These are phyloP conservation scores for Aspergillus sp. DNA, from an alignment of 2,329 filamentous ascomycete genomes.

Conservation along the genomic window DNA sequence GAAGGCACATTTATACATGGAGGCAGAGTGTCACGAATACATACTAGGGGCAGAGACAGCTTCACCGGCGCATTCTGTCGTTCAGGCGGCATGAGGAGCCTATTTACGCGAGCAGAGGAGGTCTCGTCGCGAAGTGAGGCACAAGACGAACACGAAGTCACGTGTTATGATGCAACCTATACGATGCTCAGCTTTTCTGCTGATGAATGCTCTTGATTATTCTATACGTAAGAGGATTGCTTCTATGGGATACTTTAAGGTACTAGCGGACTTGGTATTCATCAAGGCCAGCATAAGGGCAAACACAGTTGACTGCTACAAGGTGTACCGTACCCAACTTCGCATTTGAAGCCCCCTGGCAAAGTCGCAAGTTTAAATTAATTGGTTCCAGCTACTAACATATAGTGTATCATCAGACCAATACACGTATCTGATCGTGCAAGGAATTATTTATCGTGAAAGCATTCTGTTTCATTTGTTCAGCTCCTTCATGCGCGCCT, in stretches of 20 bases:
- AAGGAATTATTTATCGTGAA: not conserved
- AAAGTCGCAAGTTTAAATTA: not conserved
- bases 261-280: not conserved
- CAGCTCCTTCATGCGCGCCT: conserved; percentile 63
- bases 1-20: too few relatives aligned
- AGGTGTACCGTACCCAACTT: not conserved
- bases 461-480: conserved; percentile 52
- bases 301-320: not conserved
- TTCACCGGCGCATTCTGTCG: conserved; percentile 54
- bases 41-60: conserved; percentile 61
- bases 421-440: too few relatives aligned
- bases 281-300: too few relatives aligned
- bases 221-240: too few relatives aligned
- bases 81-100: conserved; percentile 44
- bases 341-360: not conserved
- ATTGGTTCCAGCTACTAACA: not conserved
- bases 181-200: not conserved
- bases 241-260: not conserved
- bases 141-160: conserved; percentile 18
- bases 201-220: too few relatives aligned
- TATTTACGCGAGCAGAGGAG: conserved; percentile 22
- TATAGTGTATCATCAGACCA: not conserved
- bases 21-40: conserved; percentile 8
- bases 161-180: conserved; percentile 24
- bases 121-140: conserved; percentile 14